Conservation (phyloP, 352 stramenopile species). For the Globisporangium irregulare region DNA sequence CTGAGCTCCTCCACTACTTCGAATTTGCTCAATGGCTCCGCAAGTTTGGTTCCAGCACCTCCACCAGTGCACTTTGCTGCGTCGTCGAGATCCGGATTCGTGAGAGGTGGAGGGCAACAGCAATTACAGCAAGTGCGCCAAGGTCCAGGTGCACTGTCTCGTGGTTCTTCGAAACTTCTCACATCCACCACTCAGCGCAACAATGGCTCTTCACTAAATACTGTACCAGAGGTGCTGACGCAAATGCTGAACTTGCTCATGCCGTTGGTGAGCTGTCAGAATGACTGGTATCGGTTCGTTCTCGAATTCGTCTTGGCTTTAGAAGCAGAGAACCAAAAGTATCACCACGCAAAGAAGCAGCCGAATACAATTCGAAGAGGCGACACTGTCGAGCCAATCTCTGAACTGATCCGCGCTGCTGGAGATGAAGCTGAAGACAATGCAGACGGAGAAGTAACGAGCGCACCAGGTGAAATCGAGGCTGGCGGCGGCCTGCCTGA, state of each 20-base stretch:
- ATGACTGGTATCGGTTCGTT: constrained; percentile 30
- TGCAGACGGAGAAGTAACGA: not conserved
- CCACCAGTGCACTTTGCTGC: not conserved
- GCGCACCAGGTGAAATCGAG: not conserved
- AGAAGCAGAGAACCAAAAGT: not conserved
- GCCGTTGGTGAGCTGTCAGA: constrained; percentile 18
- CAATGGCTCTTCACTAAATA: constrained; percentile 15
- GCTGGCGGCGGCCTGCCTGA: not conserved
- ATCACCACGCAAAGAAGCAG: not conserved
- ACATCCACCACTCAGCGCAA: not conserved
- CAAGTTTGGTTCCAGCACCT: constrained; percentile 2
- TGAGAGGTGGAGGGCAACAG: not conserved
- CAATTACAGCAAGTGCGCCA: not conserved
- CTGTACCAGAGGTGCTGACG: constrained; percentile 17
- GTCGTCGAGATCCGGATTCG: not conserved
- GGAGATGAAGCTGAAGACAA: not conserved
- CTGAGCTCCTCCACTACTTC: constrained; percentile 1
- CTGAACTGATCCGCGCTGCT: not conserved
- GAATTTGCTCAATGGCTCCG: not conserved
- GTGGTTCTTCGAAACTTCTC: not conserved
- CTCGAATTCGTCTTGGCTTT: constrained; percentile 16
- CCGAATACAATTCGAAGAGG: not conserved
- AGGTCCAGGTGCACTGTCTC: not conserved
- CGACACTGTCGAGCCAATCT: not conserved
- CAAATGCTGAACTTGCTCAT: constrained; percentile 15